phyloP scores from a whole-genome alignment of 2,329 filamentous ascomycete species.

The Cladophialophora bantiana region DNA sequence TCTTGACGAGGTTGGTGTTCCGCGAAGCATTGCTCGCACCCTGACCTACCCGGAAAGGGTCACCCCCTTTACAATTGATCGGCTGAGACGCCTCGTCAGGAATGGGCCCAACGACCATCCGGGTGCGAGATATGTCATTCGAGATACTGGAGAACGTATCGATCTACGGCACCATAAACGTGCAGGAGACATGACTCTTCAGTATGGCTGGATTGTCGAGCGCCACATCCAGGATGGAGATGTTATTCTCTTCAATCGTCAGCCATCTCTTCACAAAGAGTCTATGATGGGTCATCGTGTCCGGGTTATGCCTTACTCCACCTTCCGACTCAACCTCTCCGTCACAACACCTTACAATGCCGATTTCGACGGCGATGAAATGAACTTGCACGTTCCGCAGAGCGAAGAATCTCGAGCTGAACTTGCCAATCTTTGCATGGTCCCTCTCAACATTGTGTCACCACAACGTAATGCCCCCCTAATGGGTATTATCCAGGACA shows the following conservation, averaged over 20 bases:
- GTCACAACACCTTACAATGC: conserved; percentile 99
- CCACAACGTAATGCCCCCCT: conserved; percentile 95
- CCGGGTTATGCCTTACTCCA: conserved; percentile 98
- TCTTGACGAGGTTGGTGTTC: conserved; percentile 95
- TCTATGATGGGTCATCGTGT: conserved; percentile 99
- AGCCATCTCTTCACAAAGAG: conserved; percentile 98
- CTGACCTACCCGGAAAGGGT: conserved; percentile 97
- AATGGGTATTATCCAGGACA: conserved; percentile 99
- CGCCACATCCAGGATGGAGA: conserved; percentile 95
- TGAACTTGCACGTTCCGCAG: conserved; percentile 99
- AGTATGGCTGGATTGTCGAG: conserved; percentile 99
- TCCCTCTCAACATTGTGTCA: conserved; percentile 98
- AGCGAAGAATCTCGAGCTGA: conserved; percentile 96
- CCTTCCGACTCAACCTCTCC: conserved; percentile 95
- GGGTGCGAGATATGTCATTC: conserved; percentile 94
- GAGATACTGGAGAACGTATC: conserved; percentile 90
- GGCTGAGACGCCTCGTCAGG: conserved; percentile 84
- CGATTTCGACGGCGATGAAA: conserved; percentile 99
- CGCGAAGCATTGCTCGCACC: conserved; percentile 87
- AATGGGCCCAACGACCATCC: conserved; percentile 96
- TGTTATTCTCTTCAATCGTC: conserved; percentile 99
- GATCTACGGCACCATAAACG: conserved; percentile 93
- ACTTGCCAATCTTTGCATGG: conserved; percentile 91
- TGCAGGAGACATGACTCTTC: conserved; percentile 81
- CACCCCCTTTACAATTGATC: conserved; percentile 96